These are phyloP conservation scores for Venturia effusa DNA, from an alignment of 2,329 filamentous ascomycete genomes.

Conservation along the genomic window DNA sequence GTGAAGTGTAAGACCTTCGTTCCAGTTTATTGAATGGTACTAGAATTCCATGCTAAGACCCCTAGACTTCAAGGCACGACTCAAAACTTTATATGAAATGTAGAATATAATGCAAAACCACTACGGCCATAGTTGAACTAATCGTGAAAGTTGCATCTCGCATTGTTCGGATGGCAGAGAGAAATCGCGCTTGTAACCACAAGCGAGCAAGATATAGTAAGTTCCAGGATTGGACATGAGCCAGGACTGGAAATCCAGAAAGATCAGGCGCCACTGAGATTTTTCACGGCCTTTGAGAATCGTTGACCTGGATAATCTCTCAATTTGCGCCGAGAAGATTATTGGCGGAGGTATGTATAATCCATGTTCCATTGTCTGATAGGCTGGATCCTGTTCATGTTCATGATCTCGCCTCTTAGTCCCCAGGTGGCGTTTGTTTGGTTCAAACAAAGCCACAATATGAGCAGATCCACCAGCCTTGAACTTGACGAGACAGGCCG, in stretches of 20 bases:
- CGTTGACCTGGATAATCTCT: neutral
- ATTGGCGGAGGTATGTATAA: neutral
- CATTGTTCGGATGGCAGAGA: neutral
- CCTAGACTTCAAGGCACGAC: neutral
- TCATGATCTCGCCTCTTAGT: neutral
- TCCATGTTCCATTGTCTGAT: neutral
- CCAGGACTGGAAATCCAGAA: neutral
- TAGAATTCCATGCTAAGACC: neutral
- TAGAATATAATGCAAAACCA: neutral
- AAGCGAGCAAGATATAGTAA: neutral
- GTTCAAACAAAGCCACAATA: neutral
- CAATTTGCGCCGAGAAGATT: neutral
- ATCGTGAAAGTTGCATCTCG: neutral
- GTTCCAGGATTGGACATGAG: neutral
- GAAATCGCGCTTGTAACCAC: neutral
- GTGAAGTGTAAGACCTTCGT: constrained; percentile 3
- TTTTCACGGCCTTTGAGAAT: neutral
- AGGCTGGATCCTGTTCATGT: neutral
- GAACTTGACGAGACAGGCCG: neutral
- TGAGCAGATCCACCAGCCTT: neutral
- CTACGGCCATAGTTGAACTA: neutral
- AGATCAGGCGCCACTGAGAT: neutral
- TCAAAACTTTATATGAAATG: neutral
- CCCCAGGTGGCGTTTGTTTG: neutral
- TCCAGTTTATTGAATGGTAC: neutral